Evolutionary conservation across 75 land plant genomes (phyloP).

Genomic region (Larix kaempferi): DNA sequence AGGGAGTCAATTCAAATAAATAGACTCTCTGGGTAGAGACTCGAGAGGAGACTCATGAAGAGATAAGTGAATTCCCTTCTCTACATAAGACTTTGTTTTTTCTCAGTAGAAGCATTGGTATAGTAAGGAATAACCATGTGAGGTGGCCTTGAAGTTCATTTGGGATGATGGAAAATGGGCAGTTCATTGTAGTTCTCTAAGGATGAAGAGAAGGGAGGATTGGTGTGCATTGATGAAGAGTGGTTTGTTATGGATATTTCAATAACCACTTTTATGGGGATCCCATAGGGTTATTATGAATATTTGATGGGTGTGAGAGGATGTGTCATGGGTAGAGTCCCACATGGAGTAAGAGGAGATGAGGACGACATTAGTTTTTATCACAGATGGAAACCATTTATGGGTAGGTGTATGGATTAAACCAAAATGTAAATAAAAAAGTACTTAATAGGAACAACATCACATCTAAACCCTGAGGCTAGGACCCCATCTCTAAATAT

Average conservation of each 20-base stretch:
- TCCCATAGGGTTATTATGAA: neutral
- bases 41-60: neutral
- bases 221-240: neutral
- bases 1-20: too few species aligned
- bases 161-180: neutral
- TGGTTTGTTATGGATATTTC: neutral
- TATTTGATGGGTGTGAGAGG: conserved; percentile 6
- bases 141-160: conserved; percentile 6
- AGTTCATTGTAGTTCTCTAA: neutral
- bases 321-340: neutral
- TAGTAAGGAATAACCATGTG: neutral
- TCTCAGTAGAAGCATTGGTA: neutral
- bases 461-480: too few species aligned
- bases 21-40: too few species aligned
- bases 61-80: neutral
- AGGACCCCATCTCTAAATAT: too few species aligned
- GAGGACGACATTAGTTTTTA: neutral
- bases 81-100: neutral
- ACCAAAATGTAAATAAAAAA: too few species aligned
- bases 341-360: conserved; percentile 3
- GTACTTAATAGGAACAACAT: too few species aligned
- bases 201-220: too few species aligned
- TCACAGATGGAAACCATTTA: too few species aligned
- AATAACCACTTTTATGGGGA: neutral
- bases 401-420: too few species aligned